Percentiles rank a stretch among this genome's conserved stretches.
Evolutionary conservation across 768 basidiomycete species (phyloP).

Genomic region (Boletus huronensis): DNA sequence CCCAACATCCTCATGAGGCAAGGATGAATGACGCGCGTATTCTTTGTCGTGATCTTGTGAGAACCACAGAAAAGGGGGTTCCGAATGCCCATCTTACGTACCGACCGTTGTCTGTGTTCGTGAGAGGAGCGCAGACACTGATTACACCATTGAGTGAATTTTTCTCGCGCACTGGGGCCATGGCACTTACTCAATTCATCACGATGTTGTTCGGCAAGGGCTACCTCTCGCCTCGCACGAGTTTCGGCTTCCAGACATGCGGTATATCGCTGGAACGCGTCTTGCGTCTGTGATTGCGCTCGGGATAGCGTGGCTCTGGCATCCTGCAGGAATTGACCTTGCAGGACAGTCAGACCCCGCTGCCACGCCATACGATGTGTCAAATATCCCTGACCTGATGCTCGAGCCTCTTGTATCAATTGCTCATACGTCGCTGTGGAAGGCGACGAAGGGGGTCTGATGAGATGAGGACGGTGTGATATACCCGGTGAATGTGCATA

Average conservation of each 20-base stretch:
- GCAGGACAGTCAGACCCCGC: constrained; percentile 10
- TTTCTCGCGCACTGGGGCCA: constrained; percentile 13
- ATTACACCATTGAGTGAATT: constrained; percentile 15
- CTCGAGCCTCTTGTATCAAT: constrained; percentile 53
- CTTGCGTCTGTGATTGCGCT: constrained; percentile 69
- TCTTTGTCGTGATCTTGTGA: constrained; percentile 27
- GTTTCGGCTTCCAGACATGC: constrained; percentile 64
- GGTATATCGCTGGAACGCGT: constrained; percentile 67
- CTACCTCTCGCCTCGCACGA: constrained; percentile 62
- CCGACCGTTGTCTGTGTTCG: constrained; percentile 34
- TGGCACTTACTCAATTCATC: constrained; percentile 50
- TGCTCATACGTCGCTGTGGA: constrained; percentile 49
- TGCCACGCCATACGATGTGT: constrained; percentile 2
- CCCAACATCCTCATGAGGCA: constrained; percentile 30
- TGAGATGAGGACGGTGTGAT: constrained; percentile 33
- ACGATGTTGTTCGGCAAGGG: constrained; percentile 62
- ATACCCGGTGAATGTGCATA: constrained; percentile 32
- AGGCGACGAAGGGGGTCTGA: constrained; percentile 50
- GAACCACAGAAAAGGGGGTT: constrained; percentile 11
- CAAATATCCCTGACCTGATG: constrained; percentile 48
- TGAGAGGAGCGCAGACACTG: constrained; percentile 35
- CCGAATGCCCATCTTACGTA: constrained; percentile 23
- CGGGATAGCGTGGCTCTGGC: constrained; percentile 57
- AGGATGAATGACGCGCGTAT: constrained; percentile 31
- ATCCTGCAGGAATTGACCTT: constrained; percentile 61